Percentiles rank a stretch among this genome's conserved stretches.
Evolutionary conservation across 768 basidiomycete species (phyloP).

Genomic region (Lentinula lateritia): DNA sequence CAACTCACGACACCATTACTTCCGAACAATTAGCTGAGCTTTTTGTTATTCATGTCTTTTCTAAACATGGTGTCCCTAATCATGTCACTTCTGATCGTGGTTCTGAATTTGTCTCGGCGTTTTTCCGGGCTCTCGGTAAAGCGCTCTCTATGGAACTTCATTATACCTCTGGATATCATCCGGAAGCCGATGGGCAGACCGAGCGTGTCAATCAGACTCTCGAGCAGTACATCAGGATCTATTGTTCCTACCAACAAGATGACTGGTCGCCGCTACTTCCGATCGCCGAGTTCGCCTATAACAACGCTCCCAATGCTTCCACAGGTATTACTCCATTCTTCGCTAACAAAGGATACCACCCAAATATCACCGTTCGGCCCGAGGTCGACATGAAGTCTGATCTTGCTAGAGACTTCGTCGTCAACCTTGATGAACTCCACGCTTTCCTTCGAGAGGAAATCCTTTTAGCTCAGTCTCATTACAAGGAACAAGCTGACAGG

Average conservation of each 20-base stretch:
- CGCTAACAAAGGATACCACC: slow-evolving; percentile 22
- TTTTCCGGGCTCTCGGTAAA: slow-evolving; percentile 11
- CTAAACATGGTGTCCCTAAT: slow-evolving; percentile 15
- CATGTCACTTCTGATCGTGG: slow-evolving; percentile 15
- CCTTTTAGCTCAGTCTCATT: slow-evolving; percentile 7
- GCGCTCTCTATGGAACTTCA: slow-evolving; percentile 11
- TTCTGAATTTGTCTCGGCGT: slow-evolving; percentile 15
- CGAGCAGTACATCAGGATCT: slow-evolving; percentile 18
- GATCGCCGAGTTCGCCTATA: slow-evolving; percentile 23
- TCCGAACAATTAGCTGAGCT: slow-evolving; percentile 9
- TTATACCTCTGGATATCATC: slow-evolving; percentile 16
- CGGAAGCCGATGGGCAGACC: slow-evolving; percentile 17
- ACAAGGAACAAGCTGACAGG: too few species aligned
- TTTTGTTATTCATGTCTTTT: slow-evolving; percentile 15
- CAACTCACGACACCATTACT: slow-evolving; percentile 8
- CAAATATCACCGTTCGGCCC: slow-evolving; percentile 12
- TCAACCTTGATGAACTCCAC: slow-evolving; percentile 16
- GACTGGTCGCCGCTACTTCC: slow-evolving; percentile 19
- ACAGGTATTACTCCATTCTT: slow-evolving; percentile 22
- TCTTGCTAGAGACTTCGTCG: slow-evolving; percentile 10
- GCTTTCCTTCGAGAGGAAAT: slow-evolving; percentile 12
- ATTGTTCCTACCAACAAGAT: slow-evolving; percentile 18
- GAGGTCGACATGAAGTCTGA: slow-evolving; percentile 11
- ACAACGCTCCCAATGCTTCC: slow-evolving; percentile 17
- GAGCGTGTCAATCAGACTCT: slow-evolving; percentile 18